Conservation (phyloP, 2,329 filamentous ascomycete species). For the Furcasterigmium sp. region DNA sequence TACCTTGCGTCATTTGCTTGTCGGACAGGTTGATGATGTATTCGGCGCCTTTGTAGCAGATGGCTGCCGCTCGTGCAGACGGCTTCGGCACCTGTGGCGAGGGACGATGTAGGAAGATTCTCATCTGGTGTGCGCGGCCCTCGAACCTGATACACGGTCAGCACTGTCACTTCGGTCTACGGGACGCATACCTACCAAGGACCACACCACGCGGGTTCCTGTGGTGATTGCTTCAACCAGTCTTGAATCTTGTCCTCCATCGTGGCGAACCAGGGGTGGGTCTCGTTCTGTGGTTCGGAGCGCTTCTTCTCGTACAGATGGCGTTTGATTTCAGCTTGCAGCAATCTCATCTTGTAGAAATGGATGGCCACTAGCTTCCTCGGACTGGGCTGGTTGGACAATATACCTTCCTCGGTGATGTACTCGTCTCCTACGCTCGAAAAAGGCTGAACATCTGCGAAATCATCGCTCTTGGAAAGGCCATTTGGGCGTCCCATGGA, state of each 20-base stretch:
- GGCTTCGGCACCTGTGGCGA: slow-evolving; percentile 89
- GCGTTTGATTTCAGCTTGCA: slow-evolving; percentile 83
- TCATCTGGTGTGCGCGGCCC: slow-evolving; percentile 76
- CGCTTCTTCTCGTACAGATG: slow-evolving; percentile 82
- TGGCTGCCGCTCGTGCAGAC: slow-evolving; percentile 68
- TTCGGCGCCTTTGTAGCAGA: slow-evolving; percentile 77
- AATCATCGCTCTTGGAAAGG: slow-evolving; percentile 75
- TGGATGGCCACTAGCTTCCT: slow-evolving; percentile 89
- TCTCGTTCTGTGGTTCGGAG: slow-evolving; percentile 68
- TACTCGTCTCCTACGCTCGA: slow-evolving; percentile 74
- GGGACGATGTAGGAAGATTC: slow-evolving; percentile 82
- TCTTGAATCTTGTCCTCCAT: slow-evolving; percentile 75
- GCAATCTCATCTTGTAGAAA: slow-evolving; percentile 83
- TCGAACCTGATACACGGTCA: slow-evolving; percentile 45
- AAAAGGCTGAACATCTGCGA: slow-evolving; percentile 83
- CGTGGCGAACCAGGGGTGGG: slow-evolving; percentile 78
- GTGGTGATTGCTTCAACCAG: slow-evolving; percentile 75
- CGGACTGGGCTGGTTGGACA: slow-evolving; percentile 65
- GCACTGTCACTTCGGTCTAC: not conserved
- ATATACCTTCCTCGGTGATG: slow-evolving; percentile 73
- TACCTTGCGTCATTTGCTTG: slow-evolving; percentile 70
- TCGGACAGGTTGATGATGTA: slow-evolving; percentile 78
- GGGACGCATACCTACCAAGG: slow-evolving; percentile 59
- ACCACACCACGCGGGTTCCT: slow-evolving; percentile 66
- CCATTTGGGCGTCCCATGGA: slow-evolving; percentile 82